Evolutionary conservation across 257 asterid species (phyloP).

Genomic region (Solanum tarapatanum): DNA sequence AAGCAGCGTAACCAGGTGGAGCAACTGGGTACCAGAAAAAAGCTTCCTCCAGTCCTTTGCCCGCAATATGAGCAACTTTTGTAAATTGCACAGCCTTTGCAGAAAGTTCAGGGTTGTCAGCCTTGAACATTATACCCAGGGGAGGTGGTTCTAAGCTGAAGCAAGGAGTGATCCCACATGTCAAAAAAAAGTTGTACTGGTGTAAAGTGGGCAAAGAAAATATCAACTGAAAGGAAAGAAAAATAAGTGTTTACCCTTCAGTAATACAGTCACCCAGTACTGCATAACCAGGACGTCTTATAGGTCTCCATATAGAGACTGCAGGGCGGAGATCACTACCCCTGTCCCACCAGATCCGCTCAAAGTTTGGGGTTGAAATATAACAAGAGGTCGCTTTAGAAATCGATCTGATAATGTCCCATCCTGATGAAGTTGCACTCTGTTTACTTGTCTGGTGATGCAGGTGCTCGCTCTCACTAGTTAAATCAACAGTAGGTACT

Average conservation of each 20-base stretch:
- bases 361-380: conserved; percentile 83
- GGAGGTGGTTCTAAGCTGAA: conserved; percentile 97
- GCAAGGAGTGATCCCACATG: conserved; percentile 7
- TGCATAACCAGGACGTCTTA: conserved; percentile 75
- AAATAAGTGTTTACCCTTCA: conserved; percentile 57
- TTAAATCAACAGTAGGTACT: conserved; percentile 38
- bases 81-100: conserved; percentile 79
- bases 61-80: conserved; percentile 79
- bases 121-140: conserved; percentile 75
- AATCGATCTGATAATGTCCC: conserved; percentile 84
- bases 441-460: conserved; percentile 34
- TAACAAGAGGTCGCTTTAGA: conserved; percentile 56
- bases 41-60: conserved; percentile 72
- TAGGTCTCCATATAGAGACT: conserved; percentile 95
- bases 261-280: conserved; percentile 85
- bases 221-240: conserved; percentile 4
- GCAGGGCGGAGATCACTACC: conserved; percentile 88
- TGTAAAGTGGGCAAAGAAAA: not conserved
- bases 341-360: conserved; percentile 97
- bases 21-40: conserved; percentile 97
- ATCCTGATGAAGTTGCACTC: conserved; percentile 63
- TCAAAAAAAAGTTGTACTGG: not conserved
- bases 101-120: conserved; percentile 66
- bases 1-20: conserved; percentile 89
- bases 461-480: conserved; percentile 22